Evolutionary conservation across 441 rosid species (phyloP).

Genomic region (Pelargonium australe): DNA sequence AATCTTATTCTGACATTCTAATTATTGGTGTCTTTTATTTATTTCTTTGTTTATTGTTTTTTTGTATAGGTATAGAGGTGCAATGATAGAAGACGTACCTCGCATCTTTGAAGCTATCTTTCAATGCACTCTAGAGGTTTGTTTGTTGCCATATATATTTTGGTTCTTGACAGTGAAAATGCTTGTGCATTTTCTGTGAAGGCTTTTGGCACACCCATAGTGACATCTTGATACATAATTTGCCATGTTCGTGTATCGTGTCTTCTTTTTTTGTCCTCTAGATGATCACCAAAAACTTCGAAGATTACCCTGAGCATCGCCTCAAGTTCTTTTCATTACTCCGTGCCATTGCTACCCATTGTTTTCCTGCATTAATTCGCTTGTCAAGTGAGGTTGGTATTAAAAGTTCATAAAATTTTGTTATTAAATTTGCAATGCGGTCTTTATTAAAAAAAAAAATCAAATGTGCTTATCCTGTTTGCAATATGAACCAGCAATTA

Average conservation of each 20-base stretch:
- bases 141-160: background rate
- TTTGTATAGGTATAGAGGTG: constrained; percentile 68
- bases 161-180: background rate
- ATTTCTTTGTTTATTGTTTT: background rate
- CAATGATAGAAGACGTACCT: constrained; percentile 97
- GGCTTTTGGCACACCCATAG: too few relatives aligned
- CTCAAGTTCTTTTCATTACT: constrained; percentile 97
- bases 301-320: constrained; percentile 98
- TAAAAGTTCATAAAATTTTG: constrained; percentile 3
- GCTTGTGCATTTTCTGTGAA: background rate
- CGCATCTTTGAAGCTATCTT: constrained; percentile 98
- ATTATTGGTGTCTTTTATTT: background rate
- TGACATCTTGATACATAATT: background rate
- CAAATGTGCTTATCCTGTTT: constrained; percentile 6
- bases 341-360: constrained; percentile 92
- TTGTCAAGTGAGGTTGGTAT: constrained; percentile 85
- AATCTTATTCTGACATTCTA: background rate
- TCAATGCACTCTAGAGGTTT: constrained; percentile 98
- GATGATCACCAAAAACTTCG: constrained; percentile 99
- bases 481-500: constrained; percentile 56
- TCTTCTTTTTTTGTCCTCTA: constrained; percentile 28
- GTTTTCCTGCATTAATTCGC: constrained; percentile 89
- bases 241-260: constrained; percentile 2
- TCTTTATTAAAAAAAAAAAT: background rate
- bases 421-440: background rate